Conservation (phyloP, 305 asterid genomes). For the Fraxinus nigra region DNA sequence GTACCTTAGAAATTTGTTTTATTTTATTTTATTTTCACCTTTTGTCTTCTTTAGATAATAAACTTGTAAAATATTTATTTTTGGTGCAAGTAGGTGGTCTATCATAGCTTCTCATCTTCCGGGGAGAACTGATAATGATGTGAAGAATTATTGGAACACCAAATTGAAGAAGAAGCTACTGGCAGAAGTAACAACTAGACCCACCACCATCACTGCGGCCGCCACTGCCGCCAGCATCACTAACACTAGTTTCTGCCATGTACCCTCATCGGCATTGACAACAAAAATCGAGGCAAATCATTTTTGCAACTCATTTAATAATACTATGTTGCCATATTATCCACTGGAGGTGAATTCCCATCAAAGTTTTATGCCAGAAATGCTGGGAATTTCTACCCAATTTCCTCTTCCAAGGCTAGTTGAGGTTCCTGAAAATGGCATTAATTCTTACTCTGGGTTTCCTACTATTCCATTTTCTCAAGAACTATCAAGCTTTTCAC, state of each 20-base stretch:
- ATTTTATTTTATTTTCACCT: background rate
- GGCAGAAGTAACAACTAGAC: background rate
- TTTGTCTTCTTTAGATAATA: background rate
- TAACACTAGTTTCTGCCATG: background rate
- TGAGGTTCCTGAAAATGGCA: constrained; percentile 28
- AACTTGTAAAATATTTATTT: background rate
- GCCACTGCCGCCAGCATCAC: background rate
- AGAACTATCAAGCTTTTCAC: constrained; percentile 23
- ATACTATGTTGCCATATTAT: constrained; percentile 13
- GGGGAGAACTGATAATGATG: constrained; percentile 72
- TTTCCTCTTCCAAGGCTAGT: constrained; percentile 28
- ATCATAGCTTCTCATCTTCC: constrained; percentile 63
- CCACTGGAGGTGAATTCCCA: constrained; percentile 10
- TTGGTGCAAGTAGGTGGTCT: constrained; percentile 51
- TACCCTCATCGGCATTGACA: background rate
- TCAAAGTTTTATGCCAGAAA: constrained; percentile 6
- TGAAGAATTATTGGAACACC: constrained; percentile 77
- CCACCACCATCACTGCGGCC: background rate
- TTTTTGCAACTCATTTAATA: constrained; percentile 1
- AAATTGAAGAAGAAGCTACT: constrained; percentile 56
- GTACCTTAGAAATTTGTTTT: background rate
- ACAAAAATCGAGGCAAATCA: constrained; percentile 4
- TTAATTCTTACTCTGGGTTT: background rate
- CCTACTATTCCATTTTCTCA: constrained; percentile 13
- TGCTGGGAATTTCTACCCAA: constrained; percentile 11